A percentile compares a stretch with the other conserved stretches of the same genome.
Evolutionary conservation across 192 early-diverging fungal genomes (phyloP).

Genomic region (Piromyces sp.): DNA sequence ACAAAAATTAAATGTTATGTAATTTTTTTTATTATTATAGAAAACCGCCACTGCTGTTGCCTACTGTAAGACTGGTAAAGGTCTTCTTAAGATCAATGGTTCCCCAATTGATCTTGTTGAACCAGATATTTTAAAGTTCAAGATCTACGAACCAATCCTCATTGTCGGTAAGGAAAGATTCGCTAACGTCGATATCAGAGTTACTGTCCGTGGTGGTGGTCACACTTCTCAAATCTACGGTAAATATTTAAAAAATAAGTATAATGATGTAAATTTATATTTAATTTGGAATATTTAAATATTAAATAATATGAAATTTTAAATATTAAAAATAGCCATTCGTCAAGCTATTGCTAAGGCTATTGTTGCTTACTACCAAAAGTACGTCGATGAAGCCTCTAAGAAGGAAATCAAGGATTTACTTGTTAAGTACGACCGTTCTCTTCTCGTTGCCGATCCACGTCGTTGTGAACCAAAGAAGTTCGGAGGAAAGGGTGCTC

Average conservation of each 20-base stretch:
- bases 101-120: constrained; percentile 87
- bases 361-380: constrained; percentile 97
- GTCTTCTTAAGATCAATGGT: constrained; percentile 95
- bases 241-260: too few relatives aligned
- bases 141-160: constrained; percentile 97
- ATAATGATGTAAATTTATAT: too few relatives aligned
- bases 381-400: constrained; percentile 97
- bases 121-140: constrained; percentile 91
- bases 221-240: constrained; percentile 89
- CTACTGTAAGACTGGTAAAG: constrained; percentile 92
- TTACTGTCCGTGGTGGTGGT: constrained; percentile 94
- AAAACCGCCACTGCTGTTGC: constrained; percentile 99
- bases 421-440: constrained; percentile 71
- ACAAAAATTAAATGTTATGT: too few relatives aligned
- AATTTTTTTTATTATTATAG: too few relatives aligned
- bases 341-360: constrained; percentile 98
- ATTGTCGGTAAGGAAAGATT: constrained; percentile 93
- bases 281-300: too few relatives aligned
- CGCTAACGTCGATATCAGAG: constrained; percentile 87
- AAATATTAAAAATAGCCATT: constrained; percentile 42
- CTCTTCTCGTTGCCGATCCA: constrained; percentile 93
- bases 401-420: constrained; percentile 99
- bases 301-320: too few relatives aligned
- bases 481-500: constrained; percentile 98
- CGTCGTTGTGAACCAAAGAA: constrained; percentile 99